phyloP scores from a whole-genome alignment of 2,329 filamentous ascomycete species.

The Cercospora sp. region DNA sequence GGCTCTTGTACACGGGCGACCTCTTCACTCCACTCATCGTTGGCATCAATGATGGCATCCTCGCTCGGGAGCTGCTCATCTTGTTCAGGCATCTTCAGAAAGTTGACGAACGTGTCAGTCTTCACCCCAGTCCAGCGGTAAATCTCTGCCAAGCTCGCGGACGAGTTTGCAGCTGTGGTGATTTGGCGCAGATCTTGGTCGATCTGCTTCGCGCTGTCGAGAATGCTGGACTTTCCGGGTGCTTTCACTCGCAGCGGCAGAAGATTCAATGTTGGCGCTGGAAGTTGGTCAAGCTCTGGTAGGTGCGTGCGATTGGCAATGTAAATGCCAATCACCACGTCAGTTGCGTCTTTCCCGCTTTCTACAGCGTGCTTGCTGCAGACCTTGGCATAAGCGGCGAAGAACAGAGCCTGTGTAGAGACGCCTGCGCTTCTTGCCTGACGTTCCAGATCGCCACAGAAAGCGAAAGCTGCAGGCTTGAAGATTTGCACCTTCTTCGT shows the following conservation, averaged over 20 bases:
- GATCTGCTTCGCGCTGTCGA: constrained; percentile 59
- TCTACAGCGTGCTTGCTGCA: constrained; percentile 39
- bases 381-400: constrained; percentile 66
- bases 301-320: constrained; percentile 70
- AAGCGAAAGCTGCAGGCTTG: constrained; percentile 49
- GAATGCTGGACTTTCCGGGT: constrained; percentile 40
- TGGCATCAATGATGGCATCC: constrained; percentile 28
- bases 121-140: constrained; percentile 70
- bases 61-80: constrained; percentile 19
- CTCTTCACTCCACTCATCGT: constrained; percentile 29
- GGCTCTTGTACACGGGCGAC: constrained; percentile 10
- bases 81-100: constrained; percentile 58
- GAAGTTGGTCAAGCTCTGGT: constrained; percentile 51
- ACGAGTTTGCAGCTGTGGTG: constrained; percentile 54
- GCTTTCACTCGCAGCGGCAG: constrained; percentile 65
- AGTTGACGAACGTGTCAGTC: constrained; percentile 78
- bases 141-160: constrained; percentile 69
- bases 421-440: constrained; percentile 56
- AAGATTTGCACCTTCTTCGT: constrained; percentile 47
- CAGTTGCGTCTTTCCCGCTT: not conserved
- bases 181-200: constrained; percentile 69
- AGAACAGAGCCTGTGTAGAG: constrained; percentile 71
- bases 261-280: constrained; percentile 75
- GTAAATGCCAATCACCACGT: constrained; percentile 74
- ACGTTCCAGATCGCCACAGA: constrained; percentile 45